These are phyloP conservation scores for Backusella sp. DNA, from an alignment of 192 early-diverging fungal species.

Conservation along the genomic window DNA sequence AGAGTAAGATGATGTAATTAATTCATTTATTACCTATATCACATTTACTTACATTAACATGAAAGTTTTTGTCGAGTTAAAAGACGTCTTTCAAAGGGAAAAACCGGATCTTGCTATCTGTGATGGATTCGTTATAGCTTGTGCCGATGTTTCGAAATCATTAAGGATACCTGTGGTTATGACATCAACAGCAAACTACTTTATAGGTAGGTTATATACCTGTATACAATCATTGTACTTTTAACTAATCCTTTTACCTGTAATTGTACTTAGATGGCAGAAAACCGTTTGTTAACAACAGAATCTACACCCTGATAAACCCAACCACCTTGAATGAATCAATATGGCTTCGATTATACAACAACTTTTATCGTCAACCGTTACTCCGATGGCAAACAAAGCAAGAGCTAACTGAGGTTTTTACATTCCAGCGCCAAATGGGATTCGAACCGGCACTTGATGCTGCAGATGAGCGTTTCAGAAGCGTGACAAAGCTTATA, in stretches of 20 bases:
- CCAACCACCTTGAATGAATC: background rate
- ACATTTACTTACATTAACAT: background rate
- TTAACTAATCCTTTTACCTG: background rate
- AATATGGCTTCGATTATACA: background rate
- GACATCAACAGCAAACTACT: background rate
- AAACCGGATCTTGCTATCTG: background rate
- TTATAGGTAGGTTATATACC: slow-evolving; percentile 11
- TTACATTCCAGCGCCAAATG: background rate
- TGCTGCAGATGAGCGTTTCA: background rate
- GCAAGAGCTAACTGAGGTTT: background rate
- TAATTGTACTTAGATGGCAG: background rate
- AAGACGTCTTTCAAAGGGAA: background rate
- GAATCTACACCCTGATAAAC: background rate
- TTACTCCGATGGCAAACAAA: background rate
- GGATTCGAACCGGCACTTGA: background rate
- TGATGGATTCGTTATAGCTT: background rate
- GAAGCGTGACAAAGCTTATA: slow-evolving; percentile 7
- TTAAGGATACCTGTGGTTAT: background rate
- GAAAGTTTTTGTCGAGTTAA: background rate
- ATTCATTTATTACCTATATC: background rate
- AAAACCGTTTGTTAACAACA: background rate
- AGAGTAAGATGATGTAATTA: background rate
- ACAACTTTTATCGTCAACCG: background rate
- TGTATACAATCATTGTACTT: background rate
- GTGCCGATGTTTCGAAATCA: background rate